Percentiles rank a stretch among this genome's conserved stretches.
phyloP scores from a whole-genome alignment of 2,329 filamentous ascomycete species.

The Emericellopsis cladophorae region DNA sequence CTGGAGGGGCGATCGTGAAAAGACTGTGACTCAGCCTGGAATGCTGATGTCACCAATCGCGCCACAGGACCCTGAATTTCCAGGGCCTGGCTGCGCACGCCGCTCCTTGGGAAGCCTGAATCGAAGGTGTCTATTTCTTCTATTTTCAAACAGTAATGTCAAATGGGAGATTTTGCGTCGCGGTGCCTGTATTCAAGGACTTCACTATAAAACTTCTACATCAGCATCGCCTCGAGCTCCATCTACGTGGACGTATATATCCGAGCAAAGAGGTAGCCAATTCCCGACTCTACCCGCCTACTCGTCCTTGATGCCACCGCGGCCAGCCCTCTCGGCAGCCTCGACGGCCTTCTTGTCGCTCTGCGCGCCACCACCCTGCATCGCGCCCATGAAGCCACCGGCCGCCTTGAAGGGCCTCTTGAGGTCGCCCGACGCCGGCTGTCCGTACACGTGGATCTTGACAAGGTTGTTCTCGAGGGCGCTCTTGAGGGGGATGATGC shows the following conservation, averaged over 20 bases:
- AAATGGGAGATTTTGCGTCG: too few species aligned
- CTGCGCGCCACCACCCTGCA: slow-evolving; percentile 63
- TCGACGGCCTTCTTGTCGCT: slow-evolving; percentile 87
- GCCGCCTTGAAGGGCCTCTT: slow-evolving; percentile 90
- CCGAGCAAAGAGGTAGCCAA: background rate
- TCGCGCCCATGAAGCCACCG: slow-evolving; percentile 69
- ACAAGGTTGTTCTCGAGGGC: slow-evolving; percentile 90
- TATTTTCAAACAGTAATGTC: too few species aligned
- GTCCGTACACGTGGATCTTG: slow-evolving; percentile 87
- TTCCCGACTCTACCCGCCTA: slow-evolving; percentile 21
- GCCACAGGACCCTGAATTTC: too few species aligned
- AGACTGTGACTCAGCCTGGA: background rate
- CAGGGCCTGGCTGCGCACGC: too few species aligned
- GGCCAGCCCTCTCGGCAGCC: slow-evolving; percentile 62
- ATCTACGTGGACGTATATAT: background rate
- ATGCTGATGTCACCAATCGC: background rate
- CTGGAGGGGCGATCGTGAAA: slow-evolving; percentile 1
- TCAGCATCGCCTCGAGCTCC: background rate
- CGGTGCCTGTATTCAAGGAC: too few species aligned
- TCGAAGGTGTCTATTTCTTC: too few species aligned
- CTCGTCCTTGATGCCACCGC: slow-evolving; percentile 61
- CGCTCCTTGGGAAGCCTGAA: too few species aligned
- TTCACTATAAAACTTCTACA: too few species aligned
- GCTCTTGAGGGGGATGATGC: slow-evolving; percentile 93
- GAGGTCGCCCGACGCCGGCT: slow-evolving; percentile 78